Percentiles rank a stretch among this genome's conserved stretches.
These are phyloP conservation scores for Hypericum androsaemum DNA, from an alignment of 345 rosid species.

Conservation along the genomic window DNA sequence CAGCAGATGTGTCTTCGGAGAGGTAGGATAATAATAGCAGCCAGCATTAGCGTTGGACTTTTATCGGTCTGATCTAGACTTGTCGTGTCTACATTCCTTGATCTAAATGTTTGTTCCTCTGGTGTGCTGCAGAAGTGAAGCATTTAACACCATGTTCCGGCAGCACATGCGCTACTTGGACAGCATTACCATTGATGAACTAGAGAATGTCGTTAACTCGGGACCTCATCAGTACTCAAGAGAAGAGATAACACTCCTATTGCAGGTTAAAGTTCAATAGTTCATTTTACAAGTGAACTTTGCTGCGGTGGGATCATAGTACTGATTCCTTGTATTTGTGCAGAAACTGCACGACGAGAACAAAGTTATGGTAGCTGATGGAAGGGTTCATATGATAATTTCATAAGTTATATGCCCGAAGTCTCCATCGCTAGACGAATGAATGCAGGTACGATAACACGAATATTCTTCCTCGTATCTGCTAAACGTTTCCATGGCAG, in stretches of 20 bases:
- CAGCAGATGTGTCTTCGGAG: constrained; percentile 39
- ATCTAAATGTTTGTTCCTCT: background rate
- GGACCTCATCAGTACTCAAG: constrained; percentile 46
- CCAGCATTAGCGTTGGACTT: background rate
- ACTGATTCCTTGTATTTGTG: constrained; percentile 13
- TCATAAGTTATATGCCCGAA: constrained; percentile 19
- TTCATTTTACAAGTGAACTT: background rate
- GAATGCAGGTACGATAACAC: constrained; percentile 2
- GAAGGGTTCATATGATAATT: constrained; percentile 58
- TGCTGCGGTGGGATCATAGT: background rate
- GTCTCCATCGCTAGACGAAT: constrained; percentile 7
- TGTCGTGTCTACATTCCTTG: background rate
- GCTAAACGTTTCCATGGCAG: no score
- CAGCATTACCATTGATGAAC: constrained; percentile 52
- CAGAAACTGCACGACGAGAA: constrained; percentile 93
- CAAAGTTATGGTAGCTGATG: constrained; percentile 79
- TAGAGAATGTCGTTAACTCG: constrained; percentile 54
- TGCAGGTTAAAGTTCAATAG: constrained; percentile 43
- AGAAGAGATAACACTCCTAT: constrained; percentile 52
- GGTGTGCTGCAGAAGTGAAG: constrained; percentile 44
- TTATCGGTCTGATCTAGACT: background rate
- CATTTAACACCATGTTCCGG: constrained; percentile 62
- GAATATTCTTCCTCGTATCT: no score
- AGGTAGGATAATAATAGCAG: constrained; percentile 30
- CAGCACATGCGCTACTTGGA: constrained; percentile 81